These are phyloP conservation scores for Solanum hybrid DNA, from an alignment of 305 asterid species.

Conservation along the genomic window DNA sequence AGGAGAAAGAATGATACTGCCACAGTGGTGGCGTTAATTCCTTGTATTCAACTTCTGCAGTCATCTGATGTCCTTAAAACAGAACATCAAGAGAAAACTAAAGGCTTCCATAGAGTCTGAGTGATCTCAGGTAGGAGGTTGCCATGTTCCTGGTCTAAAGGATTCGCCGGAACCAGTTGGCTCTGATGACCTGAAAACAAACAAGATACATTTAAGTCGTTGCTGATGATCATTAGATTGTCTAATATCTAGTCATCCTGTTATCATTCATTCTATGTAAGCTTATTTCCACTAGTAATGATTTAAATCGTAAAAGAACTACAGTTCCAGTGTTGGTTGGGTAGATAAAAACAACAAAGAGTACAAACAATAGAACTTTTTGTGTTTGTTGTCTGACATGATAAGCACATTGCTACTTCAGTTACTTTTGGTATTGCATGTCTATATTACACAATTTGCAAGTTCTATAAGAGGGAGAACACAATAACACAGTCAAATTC, in stretches of 20 bases:
- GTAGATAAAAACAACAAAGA: not conserved
- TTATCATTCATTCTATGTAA: not conserved
- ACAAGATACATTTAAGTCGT: not conserved
- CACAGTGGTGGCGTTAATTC: not conserved
- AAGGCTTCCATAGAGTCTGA: not conserved
- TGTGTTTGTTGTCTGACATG: not conserved
- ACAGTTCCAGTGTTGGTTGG: too few species aligned
- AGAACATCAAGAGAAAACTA: not conserved
- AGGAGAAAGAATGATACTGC: not conserved
- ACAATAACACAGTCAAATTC: not conserved
- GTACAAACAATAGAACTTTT: not conserved
- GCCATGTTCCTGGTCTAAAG: conserved; percentile 92
- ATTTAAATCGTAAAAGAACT: not conserved
- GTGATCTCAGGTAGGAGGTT: conserved; percentile 63
- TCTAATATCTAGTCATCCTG: not conserved
- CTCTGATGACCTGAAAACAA: conserved; percentile 58
- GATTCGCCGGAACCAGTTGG: conserved; percentile 83
- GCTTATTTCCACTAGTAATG: not conserved
- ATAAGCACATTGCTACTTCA: not conserved
- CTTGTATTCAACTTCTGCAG: not conserved
- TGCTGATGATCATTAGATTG: not conserved
- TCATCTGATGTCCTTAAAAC: not conserved
- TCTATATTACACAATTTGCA: not conserved
- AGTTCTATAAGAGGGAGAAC: not conserved
- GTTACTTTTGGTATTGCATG: not conserved